Conservation (phyloP, 2,329 filamentous ascomycete genomes). For the Penicillium paneum region DNA sequence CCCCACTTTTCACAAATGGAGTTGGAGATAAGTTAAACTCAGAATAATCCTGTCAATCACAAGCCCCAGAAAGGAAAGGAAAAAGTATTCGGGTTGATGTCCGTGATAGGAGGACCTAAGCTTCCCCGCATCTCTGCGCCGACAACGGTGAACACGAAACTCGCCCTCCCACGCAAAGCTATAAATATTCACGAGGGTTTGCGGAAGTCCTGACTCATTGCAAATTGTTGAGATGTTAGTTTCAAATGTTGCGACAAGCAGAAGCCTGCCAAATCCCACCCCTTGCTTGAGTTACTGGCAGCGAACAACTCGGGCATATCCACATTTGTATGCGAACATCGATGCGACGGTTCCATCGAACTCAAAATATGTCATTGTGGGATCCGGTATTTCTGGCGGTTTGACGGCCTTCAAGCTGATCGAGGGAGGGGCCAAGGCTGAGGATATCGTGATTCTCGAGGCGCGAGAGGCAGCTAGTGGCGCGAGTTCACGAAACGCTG, state of each 20-base stretch:
- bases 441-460: slow-evolving; percentile 23
- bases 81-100: background rate
- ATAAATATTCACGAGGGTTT: background rate
- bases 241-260: slow-evolving; percentile 9
- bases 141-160: background rate
- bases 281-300: slow-evolving; percentile 38
- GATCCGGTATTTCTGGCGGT: slow-evolving; percentile 21
- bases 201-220: background rate
- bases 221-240: background rate
- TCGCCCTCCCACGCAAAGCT: background rate
- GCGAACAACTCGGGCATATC: slow-evolving; percentile 22
- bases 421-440: slow-evolving; percentile 11
- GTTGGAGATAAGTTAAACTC: background rate
- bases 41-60: background rate
- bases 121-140: background rate
- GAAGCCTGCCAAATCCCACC: slow-evolving; percentile 21
- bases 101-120: background rate
- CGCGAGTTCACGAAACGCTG: slow-evolving; percentile 24
- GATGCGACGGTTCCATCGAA: slow-evolving; percentile 1
- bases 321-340: slow-evolving; percentile 14
- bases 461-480: slow-evolving; percentile 24
- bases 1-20: background rate
- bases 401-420: slow-evolving; percentile 20
- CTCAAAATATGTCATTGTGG: slow-evolving; percentile 18
- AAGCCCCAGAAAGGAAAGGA: background rate